Evolutionary conservation across 2,329 filamentous ascomycete genomes (phyloP).

Genomic region (Zarea fungicola): DNA sequence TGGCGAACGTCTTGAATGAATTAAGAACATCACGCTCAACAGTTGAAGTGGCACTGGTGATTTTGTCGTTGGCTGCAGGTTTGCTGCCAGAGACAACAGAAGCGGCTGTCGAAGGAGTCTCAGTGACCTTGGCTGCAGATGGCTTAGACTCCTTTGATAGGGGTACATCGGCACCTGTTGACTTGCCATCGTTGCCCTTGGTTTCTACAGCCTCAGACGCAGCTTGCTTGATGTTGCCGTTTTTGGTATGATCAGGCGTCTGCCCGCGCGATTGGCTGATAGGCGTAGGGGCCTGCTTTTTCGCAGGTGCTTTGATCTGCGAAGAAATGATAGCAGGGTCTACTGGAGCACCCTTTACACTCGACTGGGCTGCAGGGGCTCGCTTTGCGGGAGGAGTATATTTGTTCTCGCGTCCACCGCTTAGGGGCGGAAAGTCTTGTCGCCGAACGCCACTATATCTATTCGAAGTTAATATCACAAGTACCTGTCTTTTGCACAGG

Average conservation of each 20-base stretch:
- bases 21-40: slow-evolving; percentile 58
- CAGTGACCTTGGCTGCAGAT: slow-evolving; percentile 27
- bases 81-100: slow-evolving; percentile 20
- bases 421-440: slow-evolving; percentile 64
- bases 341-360: slow-evolving; percentile 69
- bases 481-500: background rate
- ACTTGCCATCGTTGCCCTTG: slow-evolving; percentile 25
- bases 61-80: slow-evolving; percentile 32
- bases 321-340: slow-evolving; percentile 89
- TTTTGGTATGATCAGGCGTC: slow-evolving; percentile 25
- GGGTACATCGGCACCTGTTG: slow-evolving; percentile 13
- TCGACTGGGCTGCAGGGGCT: slow-evolving; percentile 68
- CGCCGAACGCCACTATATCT: slow-evolving; percentile 91
- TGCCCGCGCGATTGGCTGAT: slow-evolving; percentile 23
- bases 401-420: slow-evolving; percentile 52
- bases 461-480: slow-evolving; percentile 19
- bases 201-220: slow-evolving; percentile 18
- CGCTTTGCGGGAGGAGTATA: slow-evolving; percentile 89
- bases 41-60: slow-evolving; percentile 50
- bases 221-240: slow-evolving; percentile 26
- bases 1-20: slow-evolving; percentile 61
- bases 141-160: slow-evolving; percentile 11
- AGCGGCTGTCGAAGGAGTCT: slow-evolving; percentile 29
- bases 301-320: slow-evolving; percentile 54
- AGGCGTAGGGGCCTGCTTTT: slow-evolving; percentile 27